Base-by-base conservation (phyloP, 2,329 filamentous ascomycete genomes). In the Arthrobotrys sphaeroides region DNA sequence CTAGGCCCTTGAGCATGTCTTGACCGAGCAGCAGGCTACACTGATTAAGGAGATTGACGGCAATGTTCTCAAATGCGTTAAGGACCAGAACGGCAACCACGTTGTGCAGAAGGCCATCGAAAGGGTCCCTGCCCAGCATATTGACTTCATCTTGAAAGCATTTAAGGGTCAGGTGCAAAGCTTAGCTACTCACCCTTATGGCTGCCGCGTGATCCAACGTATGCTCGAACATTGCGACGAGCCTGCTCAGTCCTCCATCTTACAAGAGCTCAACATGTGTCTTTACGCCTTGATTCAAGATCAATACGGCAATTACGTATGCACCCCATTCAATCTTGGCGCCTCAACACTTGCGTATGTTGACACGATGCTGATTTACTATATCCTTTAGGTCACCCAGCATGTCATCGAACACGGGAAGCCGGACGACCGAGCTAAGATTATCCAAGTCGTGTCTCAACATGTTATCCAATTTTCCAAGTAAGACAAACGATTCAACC, bases 51-150 rank as follows among this genome's bases (percentile, higher is more conserved):
- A 98, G 82, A 87, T 98, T 0, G 89, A 94, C 81, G 85, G 87
- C 24, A 87, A 93, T 65, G 88, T 97, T 3, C 82, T 94, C 65
- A 88, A 88, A 73, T 91, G 94, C 68, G 90, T 96, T 77, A 91
- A 90, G 79, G 91, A 97, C 79, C 89, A 93, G 81, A 95, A 97
- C 79, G 95, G 94, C 65, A 99, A 99, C 82, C 95, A 99, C 78
- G 95, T 99, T 26, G 90, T 99, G 16, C 95, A 98, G 80, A 97
- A 96, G 82, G 90, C 94, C 7, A 93, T 99, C 73, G 90, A 95
- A 80, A 85, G 90, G 79, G 88, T 94, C 70, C 91, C 92, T 0
- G 87, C 89, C 1, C 86, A 92, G 77, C 89, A 94, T 80, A 91
- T 97, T 49, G 90, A 90, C 77, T 96, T 96, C 83, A 90, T 98